Base-by-base conservation (phyloP, 345 rosid genomes). In the Pelargonium nanum region DNA sequence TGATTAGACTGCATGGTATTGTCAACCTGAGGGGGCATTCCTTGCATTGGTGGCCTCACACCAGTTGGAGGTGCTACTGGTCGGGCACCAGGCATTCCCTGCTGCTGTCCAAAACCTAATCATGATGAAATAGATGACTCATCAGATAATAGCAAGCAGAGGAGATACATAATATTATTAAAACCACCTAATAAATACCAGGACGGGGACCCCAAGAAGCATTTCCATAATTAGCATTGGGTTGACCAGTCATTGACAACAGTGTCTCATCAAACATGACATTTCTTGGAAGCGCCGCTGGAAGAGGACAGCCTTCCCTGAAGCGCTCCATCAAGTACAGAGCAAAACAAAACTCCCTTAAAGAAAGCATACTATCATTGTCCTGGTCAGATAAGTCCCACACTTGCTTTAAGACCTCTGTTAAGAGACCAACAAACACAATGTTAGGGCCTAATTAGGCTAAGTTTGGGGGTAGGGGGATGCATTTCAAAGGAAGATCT, bases 381-480 rank as follows among this genome's bases (percentile, higher is more conserved):
- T 93, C 99, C 77, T 93, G 99, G 81, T 93, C 99, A 45, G 99
- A 89, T 73, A 93, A 80, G 75, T 93, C 96, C 97, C 99, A 93
- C 13, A 93, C 94, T 77, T 81, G 96, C 85, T 93, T 93, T 74
- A 93, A 73, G 65, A 93, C 80, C 83, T 93, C 99, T 93, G 85
- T 16, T n/a, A 58, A 66, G 67, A 73, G 48, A 61, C 55, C 56
- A 73, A 69, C 26, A 66, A 64, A 19, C 23, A 69, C 6, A 34
- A 34, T 34, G 45, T 34, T 34, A 34, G 1, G 45, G 45, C 32
- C 45, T 34, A 34, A 5, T 34, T 34, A 34, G 12, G 45, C 32
- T 28, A 28, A 28, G 3, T 28, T 2, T 28, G 7, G 32, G 32
- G 7, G 7, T n/a, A n/a, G 45, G 45, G 12, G 4, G 1, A 34